Base-by-base conservation (phyloP, 169 alveolate genomes). In the Pseudocohnilembus persalinus region DNA sequence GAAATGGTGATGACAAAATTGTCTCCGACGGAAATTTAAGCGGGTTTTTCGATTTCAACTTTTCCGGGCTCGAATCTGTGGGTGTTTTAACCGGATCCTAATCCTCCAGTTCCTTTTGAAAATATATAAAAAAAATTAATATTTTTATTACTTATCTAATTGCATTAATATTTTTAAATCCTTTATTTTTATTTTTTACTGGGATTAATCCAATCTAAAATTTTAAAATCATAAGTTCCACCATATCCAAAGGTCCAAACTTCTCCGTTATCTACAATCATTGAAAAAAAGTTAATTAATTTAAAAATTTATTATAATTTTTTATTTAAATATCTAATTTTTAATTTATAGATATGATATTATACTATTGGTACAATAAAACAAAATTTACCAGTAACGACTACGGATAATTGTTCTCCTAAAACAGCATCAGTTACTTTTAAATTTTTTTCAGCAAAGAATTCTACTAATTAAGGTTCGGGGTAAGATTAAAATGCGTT, bases 161-260 rank as follows among this genome's bases (percentile, higher is more conserved):
- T 74, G 72, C 87, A 28, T 74, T 80, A 82, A 73, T 78, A 33
- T 74, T 81, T 74, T 35, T 28, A 27, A 80, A 74, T 73, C 87
- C 81, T 0, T 73, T 80, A 35, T 73, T 33, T 34, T 35, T 30
- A 74, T 73, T 35, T 82, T 73, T 29, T 74, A 82, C 68, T 49
- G 68, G 68, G 68, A 49, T 20, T 11, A 31, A 82, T 82, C 82
- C 81, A 82, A 29, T 34, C 35, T 32, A 29, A 74, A 34, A 33
- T 73, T 72, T 72, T 72, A 34, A 27, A 73, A 35, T 74, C 76
- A 20, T 49, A 11, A 49, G 4, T 81, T 25, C 87, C 90, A 6
- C 92, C 93, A 31, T 83, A 78, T 35, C 96, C 96, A 93, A 93
- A 92, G 27, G 91, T 64, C 83, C 77, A 92, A 31, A 87, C 92